Percentiles rank a stretch among this genome's conserved stretches.
phyloP scores from a whole-genome alignment of 768 basidiomycete species.

The Favolaschia claudopus region DNA sequence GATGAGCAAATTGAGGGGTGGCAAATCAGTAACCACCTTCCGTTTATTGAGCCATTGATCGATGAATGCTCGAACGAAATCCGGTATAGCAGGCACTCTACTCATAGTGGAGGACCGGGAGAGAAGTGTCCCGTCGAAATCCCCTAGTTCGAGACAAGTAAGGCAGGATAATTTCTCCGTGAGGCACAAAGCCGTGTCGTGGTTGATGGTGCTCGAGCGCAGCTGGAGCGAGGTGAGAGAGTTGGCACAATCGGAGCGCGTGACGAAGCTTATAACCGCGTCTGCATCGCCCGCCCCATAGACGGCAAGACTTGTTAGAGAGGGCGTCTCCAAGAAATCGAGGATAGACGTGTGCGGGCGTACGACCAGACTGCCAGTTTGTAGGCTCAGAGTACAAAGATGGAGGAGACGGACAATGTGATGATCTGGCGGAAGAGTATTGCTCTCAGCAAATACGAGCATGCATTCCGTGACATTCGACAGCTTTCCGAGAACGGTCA shows the following conservation, averaged over 20 bases:
- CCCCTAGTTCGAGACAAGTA: neutral
- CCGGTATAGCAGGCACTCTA: no score
- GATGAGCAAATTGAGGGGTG: neutral
- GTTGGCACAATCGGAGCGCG: conserved; percentile 4
- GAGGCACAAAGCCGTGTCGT: neutral
- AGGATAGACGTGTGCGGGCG: neutral
- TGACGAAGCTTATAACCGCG: neutral
- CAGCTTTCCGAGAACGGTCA: neutral
- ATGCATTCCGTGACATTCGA: neutral
- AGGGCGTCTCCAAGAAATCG: neutral
- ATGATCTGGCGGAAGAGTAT: neutral
- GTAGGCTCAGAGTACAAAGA: neutral
- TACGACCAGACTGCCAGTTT: neutral
- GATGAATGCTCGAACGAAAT: neutral
- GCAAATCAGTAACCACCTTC: neutral
- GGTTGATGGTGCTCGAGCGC: neutral
- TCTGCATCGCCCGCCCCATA: neutral
- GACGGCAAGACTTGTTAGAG: neutral
- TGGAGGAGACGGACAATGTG: neutral
- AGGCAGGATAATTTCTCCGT: neutral
- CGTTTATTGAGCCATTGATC: neutral
- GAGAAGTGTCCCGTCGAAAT: neutral
- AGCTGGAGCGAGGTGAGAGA: neutral
- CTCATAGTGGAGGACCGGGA: neutral
- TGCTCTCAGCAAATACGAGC: neutral